phyloP scores from a whole-genome alignment of 768 basidiomycete genomes.

The Pulveroboletus ravenelii region DNA sequence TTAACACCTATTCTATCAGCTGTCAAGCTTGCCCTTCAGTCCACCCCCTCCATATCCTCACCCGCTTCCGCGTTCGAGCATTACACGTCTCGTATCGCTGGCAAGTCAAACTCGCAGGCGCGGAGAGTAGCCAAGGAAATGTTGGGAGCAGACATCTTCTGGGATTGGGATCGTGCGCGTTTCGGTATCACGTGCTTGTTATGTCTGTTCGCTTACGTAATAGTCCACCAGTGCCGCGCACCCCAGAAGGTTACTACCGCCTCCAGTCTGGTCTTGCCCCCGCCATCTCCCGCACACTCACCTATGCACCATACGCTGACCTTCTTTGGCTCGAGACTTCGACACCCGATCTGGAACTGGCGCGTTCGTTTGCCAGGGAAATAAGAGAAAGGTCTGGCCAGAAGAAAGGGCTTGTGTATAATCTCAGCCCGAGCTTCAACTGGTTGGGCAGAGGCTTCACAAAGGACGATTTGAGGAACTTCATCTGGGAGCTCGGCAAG shows the following conservation, averaged over 20 bases:
- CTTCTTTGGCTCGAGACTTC: constrained; percentile 93
- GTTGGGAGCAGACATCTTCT: constrained; percentile 57
- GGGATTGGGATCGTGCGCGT: constrained; percentile 83
- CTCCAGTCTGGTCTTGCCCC: constrained; percentile 77
- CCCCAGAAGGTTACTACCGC: constrained; percentile 89
- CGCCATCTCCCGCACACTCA: constrained; percentile 74
- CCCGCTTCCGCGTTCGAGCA: constrained; percentile 45
- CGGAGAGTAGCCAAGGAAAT: constrained; percentile 71
- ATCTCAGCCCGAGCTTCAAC: constrained; percentile 91
- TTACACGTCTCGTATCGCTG: constrained; percentile 53
- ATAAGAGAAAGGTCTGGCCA: constrained; percentile 65
- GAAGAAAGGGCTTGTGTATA: constrained; percentile 81
- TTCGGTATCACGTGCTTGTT: background rate
- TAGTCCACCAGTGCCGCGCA: constrained; percentile 63
- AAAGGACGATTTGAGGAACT: constrained; percentile 72
- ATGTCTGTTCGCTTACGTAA: background rate
- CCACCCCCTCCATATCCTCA: constrained; percentile 21
- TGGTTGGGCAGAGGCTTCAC: constrained; percentile 83
- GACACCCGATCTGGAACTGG: constrained; percentile 76
- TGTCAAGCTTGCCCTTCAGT: constrained; percentile 19
- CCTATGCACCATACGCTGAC: constrained; percentile 84
- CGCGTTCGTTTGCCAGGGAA: constrained; percentile 68
- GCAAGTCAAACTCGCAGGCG: constrained; percentile 70
- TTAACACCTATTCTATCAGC: constrained; percentile 14
- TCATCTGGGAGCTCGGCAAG: constrained; percentile 86